phyloP scores from a whole-genome alignment of 2,329 filamentous ascomycete species.

The Aquanectria penicillioides region DNA sequence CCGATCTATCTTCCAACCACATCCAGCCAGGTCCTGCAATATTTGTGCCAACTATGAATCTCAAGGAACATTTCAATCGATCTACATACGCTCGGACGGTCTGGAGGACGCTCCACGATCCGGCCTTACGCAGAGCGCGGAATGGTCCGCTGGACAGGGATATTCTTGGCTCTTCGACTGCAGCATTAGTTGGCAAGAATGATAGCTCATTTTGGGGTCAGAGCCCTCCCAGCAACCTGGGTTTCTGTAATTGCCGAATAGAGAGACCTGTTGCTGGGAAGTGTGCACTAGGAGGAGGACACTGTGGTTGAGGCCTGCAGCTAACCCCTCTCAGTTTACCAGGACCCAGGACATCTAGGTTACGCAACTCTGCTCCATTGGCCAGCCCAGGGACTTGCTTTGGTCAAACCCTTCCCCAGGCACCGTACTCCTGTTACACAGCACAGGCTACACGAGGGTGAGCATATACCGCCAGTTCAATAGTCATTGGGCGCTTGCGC shows the following conservation, averaged over 20 bases:
- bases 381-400: too few relatives aligned
- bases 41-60: too few relatives aligned
- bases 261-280: not conserved
- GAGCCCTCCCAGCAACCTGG: not conserved
- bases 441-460: too few relatives aligned
- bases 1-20: too few relatives aligned
- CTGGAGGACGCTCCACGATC: not conserved
- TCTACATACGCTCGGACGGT: not conserved
- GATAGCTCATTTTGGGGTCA: conserved; percentile 8
- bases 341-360: not conserved
- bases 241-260: conserved; percentile 5
- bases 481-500: too few relatives aligned
- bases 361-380: not conserved
- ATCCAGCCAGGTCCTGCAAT: too few relatives aligned
- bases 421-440: too few relatives aligned
- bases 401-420: too few relatives aligned
- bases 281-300: not conserved
- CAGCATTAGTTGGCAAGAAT: not conserved
- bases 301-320: not conserved
- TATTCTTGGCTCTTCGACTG: too few relatives aligned
- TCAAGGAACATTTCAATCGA: not conserved
- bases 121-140: not conserved
- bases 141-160: too few relatives aligned
- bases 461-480: too few relatives aligned
- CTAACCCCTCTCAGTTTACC: not conserved